phyloP scores from a whole-genome alignment of 2,329 filamentous ascomycete species.

The Aureobasidium sp. region DNA sequence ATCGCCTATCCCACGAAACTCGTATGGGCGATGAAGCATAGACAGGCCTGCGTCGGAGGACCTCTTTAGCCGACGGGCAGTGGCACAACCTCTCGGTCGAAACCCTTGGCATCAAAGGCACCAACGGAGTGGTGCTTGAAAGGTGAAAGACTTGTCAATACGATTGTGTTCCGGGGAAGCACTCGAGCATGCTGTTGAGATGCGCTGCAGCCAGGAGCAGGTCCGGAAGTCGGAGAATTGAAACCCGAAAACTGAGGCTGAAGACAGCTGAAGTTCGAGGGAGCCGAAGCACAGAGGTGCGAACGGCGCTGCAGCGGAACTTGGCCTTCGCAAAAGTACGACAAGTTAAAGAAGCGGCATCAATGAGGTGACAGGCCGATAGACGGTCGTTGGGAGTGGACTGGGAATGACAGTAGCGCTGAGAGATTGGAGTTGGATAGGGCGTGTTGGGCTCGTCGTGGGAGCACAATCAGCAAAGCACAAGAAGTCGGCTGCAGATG shows the following conservation, averaged over 20 bases:
- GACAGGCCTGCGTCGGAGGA: not conserved
- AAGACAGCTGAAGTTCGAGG: not conserved
- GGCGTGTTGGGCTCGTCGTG: not conserved
- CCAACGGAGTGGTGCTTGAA: not conserved
- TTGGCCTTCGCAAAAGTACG: not conserved
- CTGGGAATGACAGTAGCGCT: not conserved
- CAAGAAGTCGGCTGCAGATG: not conserved
- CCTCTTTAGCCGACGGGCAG: not conserved
- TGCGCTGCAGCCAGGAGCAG: not conserved
- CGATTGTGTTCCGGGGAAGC: not conserved
- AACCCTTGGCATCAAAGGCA: not conserved
- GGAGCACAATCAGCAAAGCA: not conserved
- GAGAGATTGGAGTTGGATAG: not conserved
- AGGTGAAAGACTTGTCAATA: not conserved
- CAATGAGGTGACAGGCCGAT: not conserved
- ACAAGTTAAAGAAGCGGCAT: not conserved
- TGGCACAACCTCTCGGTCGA: not conserved
- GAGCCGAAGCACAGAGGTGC: not conserved
- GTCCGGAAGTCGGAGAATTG: conserved; percentile 1
- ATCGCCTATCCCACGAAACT: not conserved
- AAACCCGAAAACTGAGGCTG: not conserved
- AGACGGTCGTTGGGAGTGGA: not conserved
- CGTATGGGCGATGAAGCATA: not conserved
- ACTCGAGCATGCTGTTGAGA: not conserved
- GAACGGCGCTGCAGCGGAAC: not conserved